Base-by-base conservation (phyloP, 2,329 filamentous ascomycete species). In the Purpureocillium lavendulum region DNA sequence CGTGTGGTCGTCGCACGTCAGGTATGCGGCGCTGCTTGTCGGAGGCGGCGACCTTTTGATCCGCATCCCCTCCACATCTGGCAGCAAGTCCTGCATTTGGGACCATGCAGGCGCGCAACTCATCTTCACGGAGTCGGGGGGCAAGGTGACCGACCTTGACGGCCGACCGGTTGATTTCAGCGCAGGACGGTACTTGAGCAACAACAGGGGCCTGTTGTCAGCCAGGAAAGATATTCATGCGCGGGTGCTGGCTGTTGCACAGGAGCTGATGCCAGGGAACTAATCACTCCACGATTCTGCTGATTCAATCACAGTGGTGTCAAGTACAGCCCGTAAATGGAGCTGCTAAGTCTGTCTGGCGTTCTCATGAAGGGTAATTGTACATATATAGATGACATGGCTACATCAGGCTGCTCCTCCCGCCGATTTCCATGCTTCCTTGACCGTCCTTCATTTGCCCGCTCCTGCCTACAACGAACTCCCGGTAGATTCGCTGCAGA, bases 391-490 rank as follows among this genome's bases (percentile, higher is more conserved):
- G 21, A 26, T 26, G 21, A 10, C 10, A 10, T 26, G 21, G 10
- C 37, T 64, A 96, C 92, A 97, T 97, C 62, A 98, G 69, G 64
- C 88, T 97, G 52, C 84, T 90, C 57, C 92, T 72, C 12, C 89
- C 92, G 7, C 92, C 92, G 64, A 98, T 80, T 63, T 97, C 92
- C 60, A 82, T 94, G 41, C 84, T 85, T 0, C 85, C 88, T 62
- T 97, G 87, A 2, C 92, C 92, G 61, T 84, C 90, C 44, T 82
- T 87, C 87, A 98, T 88, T 67, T 97, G 89, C 7, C 92, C 92
- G 60, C 89, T 95, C 50, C 92, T 74, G 1, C 88, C 89, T 4
- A 87, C 85, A 1, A 96, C 82, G 68, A 98, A 98, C 64, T 98
- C 92, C 13, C 74, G 71, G 58, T 98, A 98, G 45, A 98, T 96